A percentile compares a stretch with the other conserved stretches of the same genome.
Conservation (phyloP, 1,284 basidiomycete genomes). For the Ustilago sp. region DNA sequence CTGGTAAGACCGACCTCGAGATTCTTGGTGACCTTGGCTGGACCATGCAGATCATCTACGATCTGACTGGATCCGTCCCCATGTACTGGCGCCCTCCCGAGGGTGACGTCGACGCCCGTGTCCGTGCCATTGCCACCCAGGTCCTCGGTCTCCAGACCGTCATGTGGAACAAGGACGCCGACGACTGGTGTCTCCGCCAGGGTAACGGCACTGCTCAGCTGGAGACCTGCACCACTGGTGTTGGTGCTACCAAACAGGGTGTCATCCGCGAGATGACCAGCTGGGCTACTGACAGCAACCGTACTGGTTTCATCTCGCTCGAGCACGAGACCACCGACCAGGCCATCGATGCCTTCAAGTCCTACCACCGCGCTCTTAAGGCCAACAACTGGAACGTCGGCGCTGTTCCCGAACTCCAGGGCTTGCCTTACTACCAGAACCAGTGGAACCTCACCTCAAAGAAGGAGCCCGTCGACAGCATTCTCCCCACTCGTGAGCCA, state of each 20-base stretch:
- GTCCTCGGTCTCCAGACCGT: constrained; percentile 64
- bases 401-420: constrained; percentile 53
- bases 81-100: constrained; percentile 64
- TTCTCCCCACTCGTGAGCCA: constrained; percentile 42
- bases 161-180: constrained; percentile 63
- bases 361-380: constrained; percentile 42
- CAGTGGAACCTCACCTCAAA: constrained; percentile 50
- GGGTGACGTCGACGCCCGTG: constrained; percentile 64
- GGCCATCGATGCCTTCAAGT: constrained; percentile 56
- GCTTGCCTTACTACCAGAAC: constrained; percentile 62
- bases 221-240: constrained; percentile 42
- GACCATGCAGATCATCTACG: constrained; percentile 83
- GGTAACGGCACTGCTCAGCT: constrained; percentile 58
- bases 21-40: constrained; percentile 84
- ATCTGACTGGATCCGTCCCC: constrained; percentile 75
- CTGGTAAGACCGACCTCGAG: constrained; percentile 78
- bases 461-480: constrained; percentile 41
- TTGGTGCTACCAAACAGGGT: constrained; percentile 40
- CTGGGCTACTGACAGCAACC: constrained; percentile 43
- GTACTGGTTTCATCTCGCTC: constrained; percentile 60
- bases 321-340: constrained; percentile 64
- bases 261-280: constrained; percentile 46
- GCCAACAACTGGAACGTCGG: constrained; percentile 50
- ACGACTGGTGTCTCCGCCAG: constrained; percentile 64
- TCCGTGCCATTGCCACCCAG: constrained; percentile 62